Evolutionary conservation across 176 grass and related monocot species (phyloP), one percentile per base, ranked within the genome.

Genomic region (Avena atlantica): DNA sequence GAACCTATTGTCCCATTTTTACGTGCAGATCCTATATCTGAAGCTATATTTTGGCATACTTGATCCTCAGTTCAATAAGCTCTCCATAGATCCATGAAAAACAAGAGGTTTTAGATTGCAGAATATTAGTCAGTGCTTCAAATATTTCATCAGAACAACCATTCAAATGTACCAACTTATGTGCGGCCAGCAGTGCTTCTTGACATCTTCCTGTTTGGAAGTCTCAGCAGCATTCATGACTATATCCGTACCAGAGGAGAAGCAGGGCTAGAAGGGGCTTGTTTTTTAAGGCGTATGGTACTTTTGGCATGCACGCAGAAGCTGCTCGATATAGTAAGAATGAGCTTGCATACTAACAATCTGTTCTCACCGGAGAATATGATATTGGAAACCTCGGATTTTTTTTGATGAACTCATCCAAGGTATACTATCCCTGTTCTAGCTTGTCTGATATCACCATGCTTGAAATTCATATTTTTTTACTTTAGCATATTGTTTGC

Each of bases 61-160:
- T 29, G 27, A 29, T 1, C 27, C 27, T 29, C 27, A 29, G 27
- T 29, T 29, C 27, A 29, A 1, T 29, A 29, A 29, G 1, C 27
- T 29, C 27, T 67, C 79, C 85, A 77, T 83, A 95, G 10, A 86
- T 87, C 52, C 71, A 84, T 84, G 81, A 34, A 90, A 97, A 88
- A 69, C 20, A 66, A 87, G 82, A 85, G 20, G 89, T 78, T 81
- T 84, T 79, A 83, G 86, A 87, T 92, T 89, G 90, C 74, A 98
- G 89, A 74, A 82, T 88, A 80, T 85, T 90, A 90, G 90, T 79
- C 76, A 98, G 77, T 67, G 74, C 83, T 93, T 98, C 85, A 82
- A 98, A 91, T 87, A 96, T 89, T 74, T 95, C 89, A 80, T 94
- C 92, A 74, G 87, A 94, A 76, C 81, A 88, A 25, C 83, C 88